phyloP scores from a whole-genome alignment of 2,329 filamentous ascomycete species.

The Tolypocladium album region DNA sequence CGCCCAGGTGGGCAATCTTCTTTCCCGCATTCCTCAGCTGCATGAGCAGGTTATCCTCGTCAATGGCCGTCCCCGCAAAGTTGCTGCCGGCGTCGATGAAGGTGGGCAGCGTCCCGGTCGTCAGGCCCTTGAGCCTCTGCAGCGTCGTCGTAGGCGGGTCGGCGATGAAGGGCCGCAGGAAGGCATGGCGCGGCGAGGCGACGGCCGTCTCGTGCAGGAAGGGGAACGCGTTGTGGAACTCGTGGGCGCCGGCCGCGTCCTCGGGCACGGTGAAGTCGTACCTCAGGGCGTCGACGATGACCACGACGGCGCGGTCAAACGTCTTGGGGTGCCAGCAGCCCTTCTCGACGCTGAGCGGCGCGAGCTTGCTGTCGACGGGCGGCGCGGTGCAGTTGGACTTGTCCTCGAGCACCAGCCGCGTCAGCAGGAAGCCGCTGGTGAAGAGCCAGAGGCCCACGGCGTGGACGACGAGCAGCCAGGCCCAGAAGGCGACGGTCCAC shows the following conservation, averaged over 20 bases:
- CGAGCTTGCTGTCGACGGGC: conserved; percentile 44
- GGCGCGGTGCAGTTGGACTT: conserved; percentile 60
- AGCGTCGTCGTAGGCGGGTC: conserved; percentile 92
- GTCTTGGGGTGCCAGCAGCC: conserved; percentile 96
- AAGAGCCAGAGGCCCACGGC: conserved; percentile 79
- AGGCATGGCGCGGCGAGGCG: conserved; percentile 66
- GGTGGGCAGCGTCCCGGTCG: conserved; percentile 87
- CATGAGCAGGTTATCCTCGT: conserved; percentile 74
- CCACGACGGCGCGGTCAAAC: conserved; percentile 82
- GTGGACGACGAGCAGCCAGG: conserved; percentile 64
- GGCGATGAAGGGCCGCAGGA: conserved; percentile 89
- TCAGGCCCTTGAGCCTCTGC: conserved; percentile 85
- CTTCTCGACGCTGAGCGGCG: conserved; percentile 34
- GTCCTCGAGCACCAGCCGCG: conserved; percentile 68
- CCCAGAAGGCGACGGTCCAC: conserved; percentile 57
- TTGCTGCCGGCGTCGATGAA: conserved; percentile 92
- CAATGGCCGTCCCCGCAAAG: conserved; percentile 89
- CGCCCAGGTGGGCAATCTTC: conserved; percentile 86
- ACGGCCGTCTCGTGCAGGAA: conserved; percentile 76
- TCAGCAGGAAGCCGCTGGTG: conserved; percentile 88
- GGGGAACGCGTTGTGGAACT: conserved; percentile 79
- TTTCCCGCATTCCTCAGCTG: conserved; percentile 54
- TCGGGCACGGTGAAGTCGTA: conserved; percentile 92
- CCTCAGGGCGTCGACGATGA: conserved; percentile 85
- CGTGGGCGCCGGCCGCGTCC: conserved; percentile 26